phyloP scores from a whole-genome alignment of 1,284 basidiomycete genomes.

The Malassezia equina region DNA sequence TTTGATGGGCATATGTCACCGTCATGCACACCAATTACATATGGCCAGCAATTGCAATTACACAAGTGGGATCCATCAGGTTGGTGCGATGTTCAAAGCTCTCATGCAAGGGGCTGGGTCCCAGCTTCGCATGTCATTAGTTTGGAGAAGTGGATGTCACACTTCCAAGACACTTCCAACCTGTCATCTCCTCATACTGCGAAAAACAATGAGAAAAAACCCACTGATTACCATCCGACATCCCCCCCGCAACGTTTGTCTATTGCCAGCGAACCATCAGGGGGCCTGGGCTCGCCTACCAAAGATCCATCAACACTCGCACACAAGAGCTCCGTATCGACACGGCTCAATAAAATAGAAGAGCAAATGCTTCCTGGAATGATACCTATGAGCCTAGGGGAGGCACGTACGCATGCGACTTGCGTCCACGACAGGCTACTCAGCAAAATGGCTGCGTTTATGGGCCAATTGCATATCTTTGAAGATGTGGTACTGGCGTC shows the following conservation, averaged over 20 bases:
- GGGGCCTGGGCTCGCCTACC: background rate
- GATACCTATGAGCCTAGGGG: background rate
- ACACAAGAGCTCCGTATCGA: background rate
- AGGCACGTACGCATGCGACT: conserved; percentile 27
- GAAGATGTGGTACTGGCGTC: conserved; percentile 69
- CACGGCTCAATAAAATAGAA: background rate
- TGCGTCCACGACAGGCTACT: conserved; percentile 62
- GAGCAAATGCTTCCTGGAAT: background rate
- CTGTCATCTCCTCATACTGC: background rate
- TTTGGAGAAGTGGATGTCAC: background rate
- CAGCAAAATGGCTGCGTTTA: conserved; percentile 88
- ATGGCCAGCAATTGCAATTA: conserved; percentile 82
- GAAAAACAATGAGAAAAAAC: background rate
- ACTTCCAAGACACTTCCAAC: background rate
- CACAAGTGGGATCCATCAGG: conserved; percentile 75
- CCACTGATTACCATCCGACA: background rate
- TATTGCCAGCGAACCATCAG: background rate
- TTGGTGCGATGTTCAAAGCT: conserved; percentile 95
- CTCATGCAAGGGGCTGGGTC: conserved; percentile 71
- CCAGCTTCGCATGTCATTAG: conserved; percentile 59
- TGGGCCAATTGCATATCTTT: conserved; percentile 90
- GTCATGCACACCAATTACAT: conserved; percentile 68
- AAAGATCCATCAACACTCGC: background rate
- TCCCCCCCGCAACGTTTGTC: background rate
- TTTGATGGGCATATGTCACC: conserved; percentile 48